A percentile compares a stretch with the other conserved stretches of the same genome.
Conservation (phyloP, 129 eudicot species). For the Tagetes erecta region DNA sequence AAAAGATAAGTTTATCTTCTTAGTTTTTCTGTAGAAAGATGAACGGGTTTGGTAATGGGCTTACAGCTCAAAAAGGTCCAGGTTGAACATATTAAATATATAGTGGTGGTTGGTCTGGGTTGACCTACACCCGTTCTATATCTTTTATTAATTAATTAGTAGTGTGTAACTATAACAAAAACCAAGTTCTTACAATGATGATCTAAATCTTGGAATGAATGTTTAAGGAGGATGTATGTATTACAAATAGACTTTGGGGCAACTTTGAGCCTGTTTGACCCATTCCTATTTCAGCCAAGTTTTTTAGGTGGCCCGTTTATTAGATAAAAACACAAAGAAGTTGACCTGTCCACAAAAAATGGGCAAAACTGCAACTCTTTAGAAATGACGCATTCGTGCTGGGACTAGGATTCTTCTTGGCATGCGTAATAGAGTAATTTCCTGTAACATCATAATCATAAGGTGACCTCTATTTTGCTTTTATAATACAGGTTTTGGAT, state of each 20-base stretch:
- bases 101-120: neutral
- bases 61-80: no score
- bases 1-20: neutral
- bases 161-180: neutral
- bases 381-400: neutral
- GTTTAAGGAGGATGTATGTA: no score
- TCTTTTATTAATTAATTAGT: neutral
- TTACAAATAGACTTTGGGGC: neutral
- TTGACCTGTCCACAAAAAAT: neutral
- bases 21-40: neutral
- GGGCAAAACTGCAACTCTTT: neutral
- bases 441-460: neutral
- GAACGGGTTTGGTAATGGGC: neutral
- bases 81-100: neutral
- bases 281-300: neutral
- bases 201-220: constrained; percentile 4
- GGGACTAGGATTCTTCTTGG: neutral
- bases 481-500: constrained; percentile 69
- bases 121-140: neutral
- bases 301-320: neutral
- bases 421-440: neutral
- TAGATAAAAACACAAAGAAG: neutral
- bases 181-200: neutral
- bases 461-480: neutral
- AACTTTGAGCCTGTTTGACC: neutral